Percentiles rank a stretch among this genome's conserved stretches.
Evolutionary conservation across 352 stramenopile genomes (phyloP).

Genomic region (Plasmopara viticola): DNA sequence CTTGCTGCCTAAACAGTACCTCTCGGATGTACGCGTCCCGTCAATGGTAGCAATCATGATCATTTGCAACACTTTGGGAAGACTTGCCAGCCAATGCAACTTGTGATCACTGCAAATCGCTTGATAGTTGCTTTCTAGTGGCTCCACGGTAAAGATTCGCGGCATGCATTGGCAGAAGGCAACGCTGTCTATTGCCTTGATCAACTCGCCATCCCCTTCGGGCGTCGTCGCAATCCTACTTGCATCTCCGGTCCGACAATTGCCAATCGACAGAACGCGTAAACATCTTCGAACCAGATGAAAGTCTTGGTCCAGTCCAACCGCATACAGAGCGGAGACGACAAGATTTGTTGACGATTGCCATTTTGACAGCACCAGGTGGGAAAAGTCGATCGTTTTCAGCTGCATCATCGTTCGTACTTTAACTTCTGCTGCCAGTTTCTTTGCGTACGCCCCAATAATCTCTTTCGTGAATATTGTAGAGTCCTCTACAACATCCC

Average conservation of each 20-base stretch:
- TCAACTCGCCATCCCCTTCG: constrained; percentile 26
- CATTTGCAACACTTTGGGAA: constrained; percentile 48
- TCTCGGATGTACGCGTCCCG: constrained; percentile 26
- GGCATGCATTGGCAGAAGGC: constrained; percentile 40
- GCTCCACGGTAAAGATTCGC: constrained; percentile 41
- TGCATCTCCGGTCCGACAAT: constrained; percentile 1
- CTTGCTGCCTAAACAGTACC: constrained; percentile 23
- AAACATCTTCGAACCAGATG: constrained; percentile 56
- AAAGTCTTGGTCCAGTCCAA: constrained; percentile 64
- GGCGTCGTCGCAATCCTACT: constrained; percentile 19
- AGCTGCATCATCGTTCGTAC: constrained; percentile 45
- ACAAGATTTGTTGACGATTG: constrained; percentile 6
- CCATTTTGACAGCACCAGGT: constrained; percentile 59
- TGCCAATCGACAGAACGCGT: constrained; percentile 34
- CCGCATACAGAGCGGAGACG: constrained; percentile 49
- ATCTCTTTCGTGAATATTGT: constrained; percentile 43
- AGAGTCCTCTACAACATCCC: constrained; percentile 38
- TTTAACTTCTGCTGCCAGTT: constrained; percentile 46
- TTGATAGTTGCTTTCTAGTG: constrained; percentile 32
- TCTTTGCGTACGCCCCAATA: constrained; percentile 37
- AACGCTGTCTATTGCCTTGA: constrained; percentile 34
- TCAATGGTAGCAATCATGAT: constrained; percentile 67
- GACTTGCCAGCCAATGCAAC: constrained; percentile 48
- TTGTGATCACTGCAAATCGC: constrained; percentile 36
- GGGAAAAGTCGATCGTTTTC: constrained; percentile 50